Percentiles rank a stretch among this genome's conserved stretches.
These are phyloP conservation scores for Tubosaeta brunneosetosa DNA, from an alignment of 768 basidiomycete species.

Conservation along the genomic window DNA sequence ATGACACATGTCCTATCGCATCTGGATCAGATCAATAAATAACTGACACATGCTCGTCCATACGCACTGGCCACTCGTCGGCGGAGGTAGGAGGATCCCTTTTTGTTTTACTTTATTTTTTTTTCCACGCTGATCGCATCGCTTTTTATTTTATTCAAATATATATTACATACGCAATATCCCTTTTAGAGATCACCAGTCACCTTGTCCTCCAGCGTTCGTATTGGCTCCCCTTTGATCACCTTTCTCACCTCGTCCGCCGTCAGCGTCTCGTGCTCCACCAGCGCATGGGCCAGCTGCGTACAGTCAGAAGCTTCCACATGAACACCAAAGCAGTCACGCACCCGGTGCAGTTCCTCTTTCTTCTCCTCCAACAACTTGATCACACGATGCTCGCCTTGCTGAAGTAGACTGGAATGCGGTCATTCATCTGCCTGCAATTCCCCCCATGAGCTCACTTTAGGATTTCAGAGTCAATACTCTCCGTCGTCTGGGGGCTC, in stretches of 20 bases:
- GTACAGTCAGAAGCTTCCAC: background rate
- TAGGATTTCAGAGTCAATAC: constrained; percentile 86
- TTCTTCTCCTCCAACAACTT: constrained; percentile 60
- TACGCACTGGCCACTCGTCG: constrained; percentile 31
- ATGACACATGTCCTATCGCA: constrained; percentile 53
- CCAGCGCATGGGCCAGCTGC: constrained; percentile 84
- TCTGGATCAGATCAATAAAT: background rate
- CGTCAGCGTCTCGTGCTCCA: constrained; percentile 93
- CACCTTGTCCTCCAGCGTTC: constrained; percentile 56
- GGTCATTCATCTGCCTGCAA: background rate
- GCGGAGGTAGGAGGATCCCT: constrained; percentile 48
- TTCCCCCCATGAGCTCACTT: constrained; percentile 44
- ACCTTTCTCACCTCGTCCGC: constrained; percentile 83
- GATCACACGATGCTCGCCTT: constrained; percentile 62
- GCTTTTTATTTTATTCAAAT: constrained; percentile 7
- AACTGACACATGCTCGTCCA: background rate
- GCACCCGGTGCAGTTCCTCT: constrained; percentile 72
- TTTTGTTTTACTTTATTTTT: constrained; percentile 1
- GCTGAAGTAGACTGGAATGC: constrained; percentile 53
- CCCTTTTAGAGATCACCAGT: background rate
- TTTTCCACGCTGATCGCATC: background rate
- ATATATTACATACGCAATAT: background rate
- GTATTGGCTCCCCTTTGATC: constrained; percentile 77
- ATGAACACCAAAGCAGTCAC: constrained; percentile 5
- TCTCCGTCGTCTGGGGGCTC: constrained; percentile 71